A percentile compares a stretch with the other conserved stretches of the same genome.
phyloP scores from a whole-genome alignment of 164 flowering plant species.

The Akebia trifoliata region DNA sequence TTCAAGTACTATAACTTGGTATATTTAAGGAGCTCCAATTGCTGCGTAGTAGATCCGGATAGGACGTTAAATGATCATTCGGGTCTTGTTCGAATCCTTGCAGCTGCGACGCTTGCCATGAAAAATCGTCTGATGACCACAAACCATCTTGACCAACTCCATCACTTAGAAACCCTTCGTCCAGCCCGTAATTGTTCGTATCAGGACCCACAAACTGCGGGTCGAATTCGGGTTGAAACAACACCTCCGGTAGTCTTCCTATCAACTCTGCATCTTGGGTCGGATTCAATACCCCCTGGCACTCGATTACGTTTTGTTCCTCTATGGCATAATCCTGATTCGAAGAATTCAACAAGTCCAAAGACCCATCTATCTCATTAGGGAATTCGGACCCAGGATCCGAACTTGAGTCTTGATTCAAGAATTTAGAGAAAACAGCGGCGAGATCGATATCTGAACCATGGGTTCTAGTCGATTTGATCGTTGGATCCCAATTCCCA shows the following conservation, averaged over 20 bases:
- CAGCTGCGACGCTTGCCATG: constrained; percentile 7
- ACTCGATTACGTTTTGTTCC: neutral
- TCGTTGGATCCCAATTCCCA: neutral
- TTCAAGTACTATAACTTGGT: constrained; percentile 10
- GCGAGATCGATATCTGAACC: constrained; percentile 13
- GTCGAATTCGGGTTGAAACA: constrained; percentile 1
- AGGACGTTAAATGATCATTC: constrained; percentile 5
- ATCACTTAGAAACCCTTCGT: neutral
- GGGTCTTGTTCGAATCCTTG: constrained; percentile 3
- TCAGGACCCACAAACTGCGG: neutral
- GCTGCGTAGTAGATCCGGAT: neutral
- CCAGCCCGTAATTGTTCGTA: constrained; percentile 2
- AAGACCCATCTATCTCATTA: neutral
- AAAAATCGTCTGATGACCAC: constrained; percentile 8
- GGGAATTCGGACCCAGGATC: neutral
- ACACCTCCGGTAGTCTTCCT: neutral
- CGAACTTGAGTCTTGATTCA: neutral
- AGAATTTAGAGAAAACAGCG: constrained; percentile 14
- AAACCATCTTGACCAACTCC: constrained; percentile 8
- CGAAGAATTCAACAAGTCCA: neutral
- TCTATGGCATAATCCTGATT: neutral
- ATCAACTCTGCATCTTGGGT: too few relatives aligned
- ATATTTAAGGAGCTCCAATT: constrained; percentile 9
- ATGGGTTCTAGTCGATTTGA: too few relatives aligned
- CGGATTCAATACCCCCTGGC: too few relatives aligned